Conservation (phyloP, 2,329 filamentous ascomycete species). For the Colletotrichum theobromicola region DNA sequence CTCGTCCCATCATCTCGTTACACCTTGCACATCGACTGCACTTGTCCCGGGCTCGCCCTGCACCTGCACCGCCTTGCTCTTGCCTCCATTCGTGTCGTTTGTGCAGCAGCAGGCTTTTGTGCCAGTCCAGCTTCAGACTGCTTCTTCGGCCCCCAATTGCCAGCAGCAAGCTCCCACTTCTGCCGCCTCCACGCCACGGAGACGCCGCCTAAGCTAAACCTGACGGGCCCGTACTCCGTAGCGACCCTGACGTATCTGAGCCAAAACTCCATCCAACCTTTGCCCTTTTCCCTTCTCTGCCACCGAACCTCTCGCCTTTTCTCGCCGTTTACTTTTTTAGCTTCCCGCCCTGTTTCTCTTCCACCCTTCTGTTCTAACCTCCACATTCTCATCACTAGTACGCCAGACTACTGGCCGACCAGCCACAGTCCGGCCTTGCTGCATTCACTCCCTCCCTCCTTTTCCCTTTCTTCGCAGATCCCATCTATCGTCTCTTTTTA, state of each 20-base stretch:
- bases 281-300: not conserved
- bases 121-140: not conserved
- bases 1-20: not conserved
- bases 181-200: conserved; percentile 1
- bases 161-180: not conserved
- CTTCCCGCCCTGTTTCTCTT: conserved; percentile 22
- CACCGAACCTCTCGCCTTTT: conserved; percentile 16
- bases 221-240: not conserved
- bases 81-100: not conserved
- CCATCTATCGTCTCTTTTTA: conserved; percentile 6
- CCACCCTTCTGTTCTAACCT: not conserved
- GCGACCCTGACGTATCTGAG: conserved; percentile 10
- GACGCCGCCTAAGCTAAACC: conserved; percentile 3
- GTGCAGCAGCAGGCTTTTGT: not conserved
- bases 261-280: conserved; percentile 14
- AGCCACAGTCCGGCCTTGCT: conserved; percentile 18
- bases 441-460: conserved; percentile 12
- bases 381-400: conserved; percentile 26
- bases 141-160: not conserved
- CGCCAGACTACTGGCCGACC: conserved; percentile 10
- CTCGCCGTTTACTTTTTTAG: not conserved
- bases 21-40: not conserved
- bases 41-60: no score
- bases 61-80: not conserved
- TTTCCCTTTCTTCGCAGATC: not conserved